Conservation (phyloP, 202 grass and related monocot genomes). For the Miscanthus sacchariflorus region DNA sequence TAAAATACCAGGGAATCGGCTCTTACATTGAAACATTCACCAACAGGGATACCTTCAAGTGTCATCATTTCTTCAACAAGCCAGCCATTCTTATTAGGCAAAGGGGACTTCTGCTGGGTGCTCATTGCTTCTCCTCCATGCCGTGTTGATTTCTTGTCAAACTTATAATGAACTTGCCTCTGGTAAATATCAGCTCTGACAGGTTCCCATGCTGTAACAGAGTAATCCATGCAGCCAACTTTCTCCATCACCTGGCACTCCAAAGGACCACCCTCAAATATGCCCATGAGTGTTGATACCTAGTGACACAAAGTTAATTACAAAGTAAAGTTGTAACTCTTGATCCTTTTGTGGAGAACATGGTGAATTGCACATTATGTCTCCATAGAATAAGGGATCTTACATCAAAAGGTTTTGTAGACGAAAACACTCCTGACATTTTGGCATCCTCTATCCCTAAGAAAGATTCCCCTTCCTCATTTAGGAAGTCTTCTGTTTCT, state of each 20-base stretch:
- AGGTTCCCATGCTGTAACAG: constrained; percentile 74
- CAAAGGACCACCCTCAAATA: constrained; percentile 84
- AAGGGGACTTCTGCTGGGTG: constrained; percentile 85
- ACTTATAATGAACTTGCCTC: constrained; percentile 85
- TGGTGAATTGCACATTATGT: constrained; percentile 31
- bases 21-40: constrained; percentile 93
- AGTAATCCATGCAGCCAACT: constrained; percentile 86
- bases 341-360: constrained; percentile 25
- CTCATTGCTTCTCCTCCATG: constrained; percentile 78
- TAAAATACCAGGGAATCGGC: background rate
- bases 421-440: constrained; percentile 78
- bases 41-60: constrained; percentile 72
- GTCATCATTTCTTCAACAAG: constrained; percentile 89
- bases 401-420: constrained; percentile 74
- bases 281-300: constrained; percentile 71
- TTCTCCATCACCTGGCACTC: constrained; percentile 84
- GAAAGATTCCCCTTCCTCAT: constrained; percentile 81
- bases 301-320: constrained; percentile 47
- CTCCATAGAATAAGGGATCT: constrained; percentile 50
- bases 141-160: constrained; percentile 63
- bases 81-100: constrained; percentile 84
- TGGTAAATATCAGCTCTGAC: constrained; percentile 76
- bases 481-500: constrained; percentile 59
- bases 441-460: constrained; percentile 85
- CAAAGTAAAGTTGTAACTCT: constrained; percentile 20